These are phyloP conservation scores for Kuraishia piskuri DNA, from an alignment of 805 yeast species.

Conservation along the genomic window DNA sequence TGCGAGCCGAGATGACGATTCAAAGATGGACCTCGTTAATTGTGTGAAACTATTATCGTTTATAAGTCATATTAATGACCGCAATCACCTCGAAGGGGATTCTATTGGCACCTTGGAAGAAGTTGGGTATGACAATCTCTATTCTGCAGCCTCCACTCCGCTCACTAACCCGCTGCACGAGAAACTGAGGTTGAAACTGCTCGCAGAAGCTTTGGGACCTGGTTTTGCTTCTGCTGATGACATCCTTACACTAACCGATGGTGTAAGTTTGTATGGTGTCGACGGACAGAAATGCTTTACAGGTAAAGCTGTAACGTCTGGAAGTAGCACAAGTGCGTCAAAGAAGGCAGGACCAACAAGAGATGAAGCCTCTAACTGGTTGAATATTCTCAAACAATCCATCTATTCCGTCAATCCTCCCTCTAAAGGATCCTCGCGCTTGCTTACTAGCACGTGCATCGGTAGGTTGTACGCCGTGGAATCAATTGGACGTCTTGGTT, in stretches of 20 bases:
- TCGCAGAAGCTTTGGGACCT: background rate
- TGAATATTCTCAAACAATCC: background rate
- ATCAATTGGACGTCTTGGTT: conserved; percentile 30
- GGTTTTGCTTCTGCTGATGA: background rate
- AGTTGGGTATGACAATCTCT: too few relatives aligned
- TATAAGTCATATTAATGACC: background rate
- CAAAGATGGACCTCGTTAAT: background rate
- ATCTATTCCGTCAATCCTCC: background rate
- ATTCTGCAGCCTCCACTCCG: background rate
- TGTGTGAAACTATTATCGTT: background rate
- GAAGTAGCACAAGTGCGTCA: background rate
- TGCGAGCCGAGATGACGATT: background rate
- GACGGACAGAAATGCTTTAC: background rate
- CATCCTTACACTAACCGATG: background rate
- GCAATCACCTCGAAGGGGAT: background rate
- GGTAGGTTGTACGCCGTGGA: conserved; percentile 22
- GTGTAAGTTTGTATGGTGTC: background rate
- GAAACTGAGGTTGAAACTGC: background rate
- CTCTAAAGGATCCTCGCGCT: background rate
- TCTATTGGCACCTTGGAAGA: background rate
- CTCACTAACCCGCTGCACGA: background rate
- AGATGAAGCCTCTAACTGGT: background rate
- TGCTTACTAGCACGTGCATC: conserved; percentile 4
- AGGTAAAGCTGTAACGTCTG: too few relatives aligned
- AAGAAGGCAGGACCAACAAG: background rate